phyloP scores from a whole-genome alignment of 2,329 filamentous ascomycete species.

The Penicillium expansum region DNA sequence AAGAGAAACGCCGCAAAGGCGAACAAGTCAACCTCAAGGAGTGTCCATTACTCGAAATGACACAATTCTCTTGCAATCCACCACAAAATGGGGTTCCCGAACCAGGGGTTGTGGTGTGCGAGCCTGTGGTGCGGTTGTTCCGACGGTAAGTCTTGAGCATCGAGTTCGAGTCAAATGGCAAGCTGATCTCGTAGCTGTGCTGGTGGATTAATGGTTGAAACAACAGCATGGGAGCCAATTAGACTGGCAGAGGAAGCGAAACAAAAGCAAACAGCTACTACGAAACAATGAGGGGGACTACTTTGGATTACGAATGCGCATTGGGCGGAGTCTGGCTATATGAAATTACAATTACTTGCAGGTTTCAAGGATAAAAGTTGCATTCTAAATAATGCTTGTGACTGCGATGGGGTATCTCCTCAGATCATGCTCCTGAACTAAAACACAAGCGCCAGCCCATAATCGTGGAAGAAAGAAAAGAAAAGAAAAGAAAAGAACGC shows the following conservation, averaged over 20 bases:
- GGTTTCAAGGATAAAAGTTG: slow-evolving; percentile 9
- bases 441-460: slow-evolving; percentile 18
- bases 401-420: slow-evolving; percentile 36
- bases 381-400: slow-evolving; percentile 14
- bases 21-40: slow-evolving; percentile 50
- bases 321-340: slow-evolving; percentile 19
- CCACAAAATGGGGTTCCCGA: slow-evolving; percentile 42
- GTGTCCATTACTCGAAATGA: slow-evolving; percentile 58
- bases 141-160: slow-evolving; percentile 49
- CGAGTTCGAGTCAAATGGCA: neutral
- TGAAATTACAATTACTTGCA: slow-evolving; percentile 6
- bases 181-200: slow-evolving; percentile 41
- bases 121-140: slow-evolving; percentile 58
- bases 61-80: slow-evolving; percentile 62
- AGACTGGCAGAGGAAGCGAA: slow-evolving; percentile 34
- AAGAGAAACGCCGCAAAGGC: slow-evolving; percentile 53
- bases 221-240: slow-evolving; percentile 57
- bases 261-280: slow-evolving; percentile 23
- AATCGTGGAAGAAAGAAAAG: neutral
- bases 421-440: slow-evolving; percentile 21
- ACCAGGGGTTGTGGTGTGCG: slow-evolving; percentile 50
- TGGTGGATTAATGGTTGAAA: slow-evolving; percentile 59
- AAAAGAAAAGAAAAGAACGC: slow-evolving; percentile 11
- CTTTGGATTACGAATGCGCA: slow-evolving; percentile 9
- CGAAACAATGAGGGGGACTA: slow-evolving; percentile 19